phyloP scores from a whole-genome alignment of 2,329 filamentous ascomycete species.

The Geosmithia putterillii region DNA sequence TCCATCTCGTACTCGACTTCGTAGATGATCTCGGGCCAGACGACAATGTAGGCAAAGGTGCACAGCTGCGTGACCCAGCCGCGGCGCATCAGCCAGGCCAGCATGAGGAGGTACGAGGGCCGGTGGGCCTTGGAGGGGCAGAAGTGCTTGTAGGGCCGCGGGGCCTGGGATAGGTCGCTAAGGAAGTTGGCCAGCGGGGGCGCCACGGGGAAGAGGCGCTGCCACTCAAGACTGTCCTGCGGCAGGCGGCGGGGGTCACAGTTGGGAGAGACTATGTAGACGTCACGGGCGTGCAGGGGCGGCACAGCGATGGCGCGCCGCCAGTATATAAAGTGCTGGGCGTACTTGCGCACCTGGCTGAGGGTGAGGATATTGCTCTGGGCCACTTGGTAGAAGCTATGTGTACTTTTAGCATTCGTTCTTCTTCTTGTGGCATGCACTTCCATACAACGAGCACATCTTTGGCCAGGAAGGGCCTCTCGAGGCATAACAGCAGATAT shows the following conservation, averaged over 20 bases:
- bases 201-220: constrained; percentile 67
- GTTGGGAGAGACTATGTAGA: constrained; percentile 85
- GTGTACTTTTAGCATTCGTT: too few species aligned
- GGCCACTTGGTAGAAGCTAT: constrained; percentile 54
- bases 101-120: constrained; percentile 74
- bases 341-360: constrained; percentile 73
- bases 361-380: constrained; percentile 62
- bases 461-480: background rate
- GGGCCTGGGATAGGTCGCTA: constrained; percentile 66
- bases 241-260: constrained; percentile 64
- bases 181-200: constrained; percentile 79
- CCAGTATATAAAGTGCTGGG: constrained; percentile 93
- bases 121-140: constrained; percentile 83
- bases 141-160: constrained; percentile 70
- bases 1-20: constrained; percentile 64
- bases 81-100: constrained; percentile 85
- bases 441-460: too few species aligned
- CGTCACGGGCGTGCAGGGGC: constrained; percentile 78
- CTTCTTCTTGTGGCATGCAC: too few species aligned
- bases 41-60: constrained; percentile 80
- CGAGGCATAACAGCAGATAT: too few species aligned
- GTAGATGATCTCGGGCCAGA: constrained; percentile 70
- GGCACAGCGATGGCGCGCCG: constrained; percentile 83
- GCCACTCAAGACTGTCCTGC: constrained; percentile 59
- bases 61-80: constrained; percentile 91